phyloP scores from a whole-genome alignment of 371 early-diverging fungal genomes.

The Mortierella sp. region DNA sequence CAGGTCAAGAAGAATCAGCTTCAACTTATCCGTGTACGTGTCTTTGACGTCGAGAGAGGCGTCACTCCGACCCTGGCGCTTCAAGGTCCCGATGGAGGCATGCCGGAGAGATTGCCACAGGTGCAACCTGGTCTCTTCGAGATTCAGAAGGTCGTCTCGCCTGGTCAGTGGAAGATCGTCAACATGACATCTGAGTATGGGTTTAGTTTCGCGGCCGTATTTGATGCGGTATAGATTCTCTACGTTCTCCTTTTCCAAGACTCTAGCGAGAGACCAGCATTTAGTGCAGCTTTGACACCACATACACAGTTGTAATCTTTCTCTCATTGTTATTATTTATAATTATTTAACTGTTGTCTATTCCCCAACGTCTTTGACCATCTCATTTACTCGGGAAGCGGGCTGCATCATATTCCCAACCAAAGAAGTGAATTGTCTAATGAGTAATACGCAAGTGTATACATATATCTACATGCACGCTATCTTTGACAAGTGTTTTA shows the following conservation, averaged over 20 bases:
- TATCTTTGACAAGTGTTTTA: slow-evolving; percentile 1
- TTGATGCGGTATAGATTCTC: slow-evolving; percentile 50
- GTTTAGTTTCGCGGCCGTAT: slow-evolving; percentile 53
- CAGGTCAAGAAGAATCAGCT: slow-evolving; percentile 40
- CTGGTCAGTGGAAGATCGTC: slow-evolving; percentile 53
- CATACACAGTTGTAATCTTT: too few species aligned
- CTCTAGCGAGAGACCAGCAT: too few species aligned
- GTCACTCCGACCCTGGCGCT: slow-evolving; percentile 40
- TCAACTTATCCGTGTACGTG: slow-evolving; percentile 42
- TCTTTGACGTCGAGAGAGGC: slow-evolving; percentile 46
- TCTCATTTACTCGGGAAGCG: slow-evolving; percentile 31
- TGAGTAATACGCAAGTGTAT: too few species aligned
- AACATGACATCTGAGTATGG: slow-evolving; percentile 55
- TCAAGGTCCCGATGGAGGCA: slow-evolving; percentile 47
- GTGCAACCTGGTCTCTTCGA: slow-evolving; percentile 45
- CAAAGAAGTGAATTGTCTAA: background rate
- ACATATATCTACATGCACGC: background rate
- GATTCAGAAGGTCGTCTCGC: slow-evolving; percentile 23
- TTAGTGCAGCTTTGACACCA: too few species aligned
- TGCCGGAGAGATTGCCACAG: slow-evolving; percentile 45
- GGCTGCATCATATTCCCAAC: slow-evolving; percentile 16
- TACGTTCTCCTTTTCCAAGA: too few species aligned
- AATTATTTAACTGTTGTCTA: too few species aligned
- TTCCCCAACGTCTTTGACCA: slow-evolving; percentile 50
- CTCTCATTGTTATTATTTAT: too few species aligned